Evolutionary conservation across 129 eudicot genomes (phyloP).

Genomic region (Pseudognaphalium luteoalbum): DNA sequence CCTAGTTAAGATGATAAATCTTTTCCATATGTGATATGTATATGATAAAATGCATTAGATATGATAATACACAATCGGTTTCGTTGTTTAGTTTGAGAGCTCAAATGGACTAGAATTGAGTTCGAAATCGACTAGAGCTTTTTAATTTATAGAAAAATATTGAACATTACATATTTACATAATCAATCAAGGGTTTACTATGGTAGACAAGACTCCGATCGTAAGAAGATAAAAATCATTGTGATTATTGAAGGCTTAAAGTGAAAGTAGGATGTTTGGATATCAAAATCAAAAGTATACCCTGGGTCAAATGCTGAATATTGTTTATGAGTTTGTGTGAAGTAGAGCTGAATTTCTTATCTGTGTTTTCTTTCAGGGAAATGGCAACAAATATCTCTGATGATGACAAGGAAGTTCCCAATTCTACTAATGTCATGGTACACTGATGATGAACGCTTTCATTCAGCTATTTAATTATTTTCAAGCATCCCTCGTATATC

Average conservation of each 20-base stretch:
- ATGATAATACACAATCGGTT: not conserved
- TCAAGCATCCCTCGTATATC: not conserved
- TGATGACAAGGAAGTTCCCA: not conserved
- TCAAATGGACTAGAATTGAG: not conserved
- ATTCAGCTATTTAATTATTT: not conserved
- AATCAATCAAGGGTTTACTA: not conserved
- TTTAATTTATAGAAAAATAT: too few relatives aligned
- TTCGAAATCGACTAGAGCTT: not conserved
- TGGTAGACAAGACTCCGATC: too few relatives aligned
- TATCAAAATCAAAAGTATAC: too few relatives aligned
- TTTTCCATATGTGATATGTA: not conserved
- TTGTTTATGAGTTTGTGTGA: not conserved
- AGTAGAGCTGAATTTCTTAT: not conserved
- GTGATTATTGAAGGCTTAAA: not conserved
- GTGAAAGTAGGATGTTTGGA: not conserved
- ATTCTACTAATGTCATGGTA: conserved; percentile 4
- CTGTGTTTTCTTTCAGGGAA: conserved; percentile 11
- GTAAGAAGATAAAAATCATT: too few relatives aligned
- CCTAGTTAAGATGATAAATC: not conserved
- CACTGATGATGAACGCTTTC: conserved; percentile 4
- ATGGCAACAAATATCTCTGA: conserved; percentile 7
- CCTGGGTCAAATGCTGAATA: not conserved
- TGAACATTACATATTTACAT: not conserved
- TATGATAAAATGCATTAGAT: not conserved
- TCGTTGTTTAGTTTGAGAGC: not conserved